These are phyloP conservation scores for Astrothelium subdiscretum DNA, from an alignment of 495 filamentous ascomycete genomes.

Conservation along the genomic window DNA sequence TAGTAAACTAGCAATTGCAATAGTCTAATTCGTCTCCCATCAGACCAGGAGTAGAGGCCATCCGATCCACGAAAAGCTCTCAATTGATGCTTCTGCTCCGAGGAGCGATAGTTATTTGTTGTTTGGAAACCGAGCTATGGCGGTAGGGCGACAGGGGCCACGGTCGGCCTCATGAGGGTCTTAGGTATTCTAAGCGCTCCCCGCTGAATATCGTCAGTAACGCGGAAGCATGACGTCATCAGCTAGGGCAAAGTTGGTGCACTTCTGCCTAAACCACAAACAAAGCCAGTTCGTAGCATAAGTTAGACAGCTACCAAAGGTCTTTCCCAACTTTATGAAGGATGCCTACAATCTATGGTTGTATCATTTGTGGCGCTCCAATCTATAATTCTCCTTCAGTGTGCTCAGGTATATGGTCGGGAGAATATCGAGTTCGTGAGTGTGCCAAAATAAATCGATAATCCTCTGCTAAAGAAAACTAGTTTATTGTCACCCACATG, in stretches of 20 bases:
- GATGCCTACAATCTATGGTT: neutral
- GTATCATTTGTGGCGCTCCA: slow-evolving; percentile 6
- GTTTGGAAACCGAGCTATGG: no score
- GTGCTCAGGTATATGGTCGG: slow-evolving; percentile 2
- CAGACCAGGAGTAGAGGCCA: no score
- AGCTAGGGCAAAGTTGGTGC: no score
- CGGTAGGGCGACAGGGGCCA: no score
- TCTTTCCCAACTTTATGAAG: neutral
- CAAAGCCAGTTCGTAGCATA: neutral
- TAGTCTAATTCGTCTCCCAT: no score
- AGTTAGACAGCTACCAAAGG: neutral
- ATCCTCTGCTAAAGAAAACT: slow-evolving; percentile 3
- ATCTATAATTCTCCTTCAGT: neutral
- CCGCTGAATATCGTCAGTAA: neutral
- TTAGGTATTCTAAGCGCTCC: neutral
- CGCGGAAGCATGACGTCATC: neutral
- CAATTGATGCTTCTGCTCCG: no score
- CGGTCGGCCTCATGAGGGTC: no score
- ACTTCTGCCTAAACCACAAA: no score
- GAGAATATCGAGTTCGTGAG: slow-evolving; percentile 6
- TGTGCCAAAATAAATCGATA: slow-evolving; percentile 4
- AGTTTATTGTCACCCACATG: slow-evolving; percentile 4
- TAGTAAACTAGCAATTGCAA: no score
- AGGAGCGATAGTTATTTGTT: no score
- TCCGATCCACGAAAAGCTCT: no score